phyloP scores from a whole-genome alignment of 2,329 filamentous ascomycete genomes.

The Verruconis gallopava region DNA sequence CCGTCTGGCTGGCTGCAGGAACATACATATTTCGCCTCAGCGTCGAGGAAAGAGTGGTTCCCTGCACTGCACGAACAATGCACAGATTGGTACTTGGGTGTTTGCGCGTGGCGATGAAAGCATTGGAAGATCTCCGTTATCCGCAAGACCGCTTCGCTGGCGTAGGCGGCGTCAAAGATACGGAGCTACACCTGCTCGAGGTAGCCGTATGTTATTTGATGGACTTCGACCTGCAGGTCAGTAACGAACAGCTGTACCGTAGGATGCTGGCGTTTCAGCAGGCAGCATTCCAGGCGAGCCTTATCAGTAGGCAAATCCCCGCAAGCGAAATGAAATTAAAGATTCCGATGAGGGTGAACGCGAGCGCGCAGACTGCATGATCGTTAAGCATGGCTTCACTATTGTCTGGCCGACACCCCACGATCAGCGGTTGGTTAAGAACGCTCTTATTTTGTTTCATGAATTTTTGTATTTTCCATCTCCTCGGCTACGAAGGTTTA shows the following conservation, averaged over 20 bases:
- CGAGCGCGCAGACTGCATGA: neutral
- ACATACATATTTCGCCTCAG: conserved; percentile 77
- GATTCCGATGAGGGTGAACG: conserved; percentile 14
- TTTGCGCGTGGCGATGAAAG: conserved; percentile 82
- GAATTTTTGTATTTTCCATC: too few relatives aligned
- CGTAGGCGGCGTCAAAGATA: conserved; percentile 75
- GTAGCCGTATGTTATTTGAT: conserved; percentile 49
- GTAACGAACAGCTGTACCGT: conserved; percentile 21
- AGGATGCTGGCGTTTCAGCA: conserved; percentile 24
- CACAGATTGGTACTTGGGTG: conserved; percentile 78
- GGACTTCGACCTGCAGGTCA: conserved; percentile 28
- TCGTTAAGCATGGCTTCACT: neutral
- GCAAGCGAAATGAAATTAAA: conserved; percentile 18
- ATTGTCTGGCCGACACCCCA: too few relatives aligned
- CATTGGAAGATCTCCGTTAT: conserved; percentile 84
- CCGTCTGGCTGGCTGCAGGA: conserved; percentile 81
- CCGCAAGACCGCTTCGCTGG: conserved; percentile 71
- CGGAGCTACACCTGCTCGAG: conserved; percentile 72
- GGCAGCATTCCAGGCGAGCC: conserved; percentile 24
- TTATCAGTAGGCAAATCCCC: conserved; percentile 21
- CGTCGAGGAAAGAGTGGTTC: conserved; percentile 58
- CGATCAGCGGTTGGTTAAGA: too few relatives aligned
- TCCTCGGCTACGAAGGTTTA: too few relatives aligned
- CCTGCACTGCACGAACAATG: conserved; percentile 70
- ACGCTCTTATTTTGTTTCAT: too few relatives aligned